Base-by-base conservation (phyloP, 2,329 filamentous ascomycete genomes). In the Fusarium newnesense region DNA sequence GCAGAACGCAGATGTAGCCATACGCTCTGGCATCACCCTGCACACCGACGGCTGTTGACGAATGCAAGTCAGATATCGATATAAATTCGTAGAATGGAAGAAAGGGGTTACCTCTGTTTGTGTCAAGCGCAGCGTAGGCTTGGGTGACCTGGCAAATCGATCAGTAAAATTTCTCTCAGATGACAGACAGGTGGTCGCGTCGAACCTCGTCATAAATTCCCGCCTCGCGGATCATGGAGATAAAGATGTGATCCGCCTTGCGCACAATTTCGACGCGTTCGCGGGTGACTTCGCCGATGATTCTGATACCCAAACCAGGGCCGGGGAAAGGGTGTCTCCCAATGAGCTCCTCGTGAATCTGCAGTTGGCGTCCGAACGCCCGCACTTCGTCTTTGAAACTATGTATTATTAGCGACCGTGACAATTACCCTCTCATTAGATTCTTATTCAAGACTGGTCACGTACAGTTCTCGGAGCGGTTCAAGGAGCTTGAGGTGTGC, bases 341-440 rank as follows among this genome's bases (percentile, higher is more conserved):
- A 32, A 73, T 44, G 36, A 75, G 69, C 12, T 68, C 67, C 47
- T 73, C 75, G 60, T 82, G 75, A 39, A 83, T 79, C 8, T 75
- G 72, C 7, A 83, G 69, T 50, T 81, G 73, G 5, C 77, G 75
- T 18, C 80, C 80, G 34, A 83, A 68, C 5, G 63, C 75, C 44
- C 80, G 73, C 5, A 82, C 93, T 83, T 96, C 93, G 76, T 96
- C 93, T 81, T 96, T 96, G 88, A 95, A 96, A 24, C 63, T 68
- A 21, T 34, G 36, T 30, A 49, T 56, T 39, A 52, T 70, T 71
- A 71, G 60, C 32, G 32, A 63, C 47, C 28, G 34, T 36, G 28
- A 67, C 53, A 36, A 57, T 59, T 42, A 30, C 34, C 46, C 36
- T 42, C n/a, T 57, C 18, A 34, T 24, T 32, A 26, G 30, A 19